Base-by-base conservation (phyloP, 495 filamentous ascomycete genomes). In the Hyphodiscus hymeniophilus region DNA sequence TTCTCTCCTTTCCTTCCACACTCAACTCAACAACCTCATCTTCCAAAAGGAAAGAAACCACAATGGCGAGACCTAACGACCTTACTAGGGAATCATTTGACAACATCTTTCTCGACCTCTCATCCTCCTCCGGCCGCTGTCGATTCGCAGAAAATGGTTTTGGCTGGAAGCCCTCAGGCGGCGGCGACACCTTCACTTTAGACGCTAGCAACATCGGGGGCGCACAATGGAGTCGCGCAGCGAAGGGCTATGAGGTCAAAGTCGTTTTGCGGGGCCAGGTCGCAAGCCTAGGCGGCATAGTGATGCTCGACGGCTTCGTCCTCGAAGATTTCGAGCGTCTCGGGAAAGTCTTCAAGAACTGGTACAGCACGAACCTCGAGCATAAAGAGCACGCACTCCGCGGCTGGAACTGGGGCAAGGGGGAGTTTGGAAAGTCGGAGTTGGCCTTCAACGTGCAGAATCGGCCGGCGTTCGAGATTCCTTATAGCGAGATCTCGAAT, bases 321-420 rank as follows among this genome's bases (percentile, higher is more conserved):
- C 82, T 87, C 61, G 92, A 97, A 87, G 91, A 96, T 61, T 84
- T 85, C 49, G 94, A 97, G 41, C 84, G 94, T 39, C 63, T 96
- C 32, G 76, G 71, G 66, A 95, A 95, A 60, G 76, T 87, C 50
- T 92, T 99, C 73, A 96, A 94, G 66, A 80, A 85, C 55, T 97
- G 89, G 84, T 99, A 97, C 66, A 89, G 87, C 61, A 78, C 90
- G 60, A 94, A 84, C 61, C 71, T 99, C 42, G 90, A 96, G 55
- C 82, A 79, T 58, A 84, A 85, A 63, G 94, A 97, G 63, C 92
- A 97, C 63, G 87, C 91, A 4, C 73, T 99, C 36, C 85, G 92
- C 52, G 94, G 94, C 31, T 99, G 94, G 94, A 99, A 97, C 63
- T 99, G 94, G 94, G 94, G 94, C 50, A 99, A 97, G 66, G 87